These are phyloP conservation scores for Aureobasidium leucospermi DNA, from an alignment of 2,329 filamentous ascomycete species.

Conservation along the genomic window DNA sequence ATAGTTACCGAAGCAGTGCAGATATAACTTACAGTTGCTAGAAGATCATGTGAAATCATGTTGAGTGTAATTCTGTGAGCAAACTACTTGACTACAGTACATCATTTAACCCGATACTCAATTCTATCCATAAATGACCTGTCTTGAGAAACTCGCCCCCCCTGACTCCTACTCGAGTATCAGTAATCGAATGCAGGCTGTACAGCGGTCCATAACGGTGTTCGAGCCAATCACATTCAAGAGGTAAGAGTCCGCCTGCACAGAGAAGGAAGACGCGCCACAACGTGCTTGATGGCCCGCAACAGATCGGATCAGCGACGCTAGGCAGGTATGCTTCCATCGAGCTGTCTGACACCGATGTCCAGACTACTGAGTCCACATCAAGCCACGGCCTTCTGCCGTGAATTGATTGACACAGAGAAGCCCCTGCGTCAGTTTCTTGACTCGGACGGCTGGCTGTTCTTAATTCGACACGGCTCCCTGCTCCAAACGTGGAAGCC, in stretches of 20 bases:
- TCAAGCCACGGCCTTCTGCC: conserved; percentile 7
- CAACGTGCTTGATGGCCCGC: neutral
- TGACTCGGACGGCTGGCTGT: neutral
- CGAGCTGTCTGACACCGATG: neutral
- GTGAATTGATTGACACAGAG: neutral
- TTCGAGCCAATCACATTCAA: neutral
- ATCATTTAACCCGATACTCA: neutral
- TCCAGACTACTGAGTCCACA: neutral
- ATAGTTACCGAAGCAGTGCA: neutral
- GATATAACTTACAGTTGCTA: neutral
- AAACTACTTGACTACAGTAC: neutral
- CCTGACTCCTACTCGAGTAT: neutral
- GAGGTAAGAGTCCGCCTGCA: neutral
- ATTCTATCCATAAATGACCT: neutral
- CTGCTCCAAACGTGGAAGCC: conserved; percentile 7
- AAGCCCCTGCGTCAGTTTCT: conserved; percentile 10
- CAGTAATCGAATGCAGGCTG: neutral
- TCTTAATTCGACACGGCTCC: neutral
- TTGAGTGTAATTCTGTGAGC: neutral
- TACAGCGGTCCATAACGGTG: neutral
- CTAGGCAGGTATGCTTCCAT: neutral
- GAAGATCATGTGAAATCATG: neutral
- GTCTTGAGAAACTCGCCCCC: neutral
- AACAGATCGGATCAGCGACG: neutral
- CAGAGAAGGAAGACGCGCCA: neutral